Base-by-base conservation (phyloP, 331 rosid species). In the Acacia concinna region DNA sequence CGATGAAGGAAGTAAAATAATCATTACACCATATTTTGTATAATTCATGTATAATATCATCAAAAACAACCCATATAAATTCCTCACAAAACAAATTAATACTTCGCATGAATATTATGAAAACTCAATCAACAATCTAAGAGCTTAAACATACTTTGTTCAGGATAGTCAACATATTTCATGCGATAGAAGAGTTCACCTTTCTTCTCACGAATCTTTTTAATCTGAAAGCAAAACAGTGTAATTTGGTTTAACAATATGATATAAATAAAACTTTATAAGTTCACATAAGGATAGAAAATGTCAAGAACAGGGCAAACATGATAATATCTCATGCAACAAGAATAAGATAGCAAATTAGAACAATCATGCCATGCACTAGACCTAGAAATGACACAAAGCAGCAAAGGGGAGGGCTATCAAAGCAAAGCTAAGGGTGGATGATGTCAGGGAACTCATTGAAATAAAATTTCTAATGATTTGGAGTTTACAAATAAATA, bases 161-260 rank as follows among this genome's bases (percentile, higher is more conserved):
- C 98, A 1, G 97, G 90, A 69, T 89, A 94, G 87, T 94, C 97
- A 69, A 75, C 28, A 91, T 84, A 91, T 78, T 88, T 88, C 83
- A 92, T 77, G 8, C 11, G 77, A 79, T 79, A 75, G 13, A 37
- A 49, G 37, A 65, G 2, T 28, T 5, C 59, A 73, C 71, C 85
- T 51, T 60, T 82, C 84, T 68, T 85, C 74, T 11, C 27, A 35
- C 86, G 64, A 78, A 81, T 83, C 38, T 47, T 78, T 66, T n/a
- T 71, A 71, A 94, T 86, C 98, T 94, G 90, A 74, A 60, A 84
- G 52, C 27, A 83, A 37, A 25, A 75, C 43, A 43, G 5, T 14
- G 28, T 23, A 59, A 70, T 72, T 75, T n/a, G 27, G 68, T 65
- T 79, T 52, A 35, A 78, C 54, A 40, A 37, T 32, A 57, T 6